Conservation (phyloP, 805 yeast species). For the Priceomyces haplophilus region DNA sequence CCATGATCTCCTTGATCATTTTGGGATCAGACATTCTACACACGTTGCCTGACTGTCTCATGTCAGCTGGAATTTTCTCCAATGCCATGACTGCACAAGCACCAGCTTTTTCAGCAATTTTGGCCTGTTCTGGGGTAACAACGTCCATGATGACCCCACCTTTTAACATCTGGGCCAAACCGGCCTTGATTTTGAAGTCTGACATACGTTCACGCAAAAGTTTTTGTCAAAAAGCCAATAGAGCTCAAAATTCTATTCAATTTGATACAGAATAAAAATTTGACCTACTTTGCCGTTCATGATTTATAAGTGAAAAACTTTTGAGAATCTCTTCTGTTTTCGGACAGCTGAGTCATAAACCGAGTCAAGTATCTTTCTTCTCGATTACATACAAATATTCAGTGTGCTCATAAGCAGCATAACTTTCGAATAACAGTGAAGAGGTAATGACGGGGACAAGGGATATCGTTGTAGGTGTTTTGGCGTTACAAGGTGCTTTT, state of each 20-base stretch:
- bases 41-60: constrained; percentile 76
- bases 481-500: constrained; percentile 80
- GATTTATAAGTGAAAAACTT: no score
- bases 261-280: no score
- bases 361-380: no score
- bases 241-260: no score
- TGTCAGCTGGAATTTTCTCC: constrained; percentile 82
- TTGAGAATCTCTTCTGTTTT: no score
- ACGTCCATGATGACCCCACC: constrained; percentile 77
- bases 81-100: constrained; percentile 90
- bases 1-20: constrained; percentile 73
- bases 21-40: constrained; percentile 85
- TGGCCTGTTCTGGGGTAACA: constrained; percentile 76
- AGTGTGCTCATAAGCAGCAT: no score
- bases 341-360: no score
- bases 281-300: no score
- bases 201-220: constrained; percentile 17
- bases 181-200: constrained; percentile 60
- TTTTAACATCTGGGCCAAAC: constrained; percentile 82
- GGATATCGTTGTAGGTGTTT: constrained; percentile 52
- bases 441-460: background rate
- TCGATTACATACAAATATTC: no score
- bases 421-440: background rate
- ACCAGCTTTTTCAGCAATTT: constrained; percentile 77
- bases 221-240: no score